Evolutionary conservation across 768 basidiomycete genomes (phyloP).

Genomic region (Nidula microcarpa): DNA sequence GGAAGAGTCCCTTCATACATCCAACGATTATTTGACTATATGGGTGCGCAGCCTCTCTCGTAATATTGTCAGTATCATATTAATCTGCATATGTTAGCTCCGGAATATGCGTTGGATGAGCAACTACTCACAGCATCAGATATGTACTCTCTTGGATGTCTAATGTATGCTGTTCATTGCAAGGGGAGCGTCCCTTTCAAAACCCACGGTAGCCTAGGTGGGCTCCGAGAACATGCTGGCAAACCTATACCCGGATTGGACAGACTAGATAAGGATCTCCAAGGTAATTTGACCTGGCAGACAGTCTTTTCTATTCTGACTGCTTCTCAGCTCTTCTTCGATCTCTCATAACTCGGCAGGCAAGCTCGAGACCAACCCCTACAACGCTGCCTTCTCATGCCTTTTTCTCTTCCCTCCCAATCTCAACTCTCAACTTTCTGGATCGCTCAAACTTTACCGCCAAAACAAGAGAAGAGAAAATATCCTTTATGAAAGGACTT

Average conservation of each 20-base stretch:
- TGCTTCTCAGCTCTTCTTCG: conserved; percentile 64
- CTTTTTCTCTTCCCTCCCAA: conserved; percentile 94
- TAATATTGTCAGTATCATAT: too few species aligned
- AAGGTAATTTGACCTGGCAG: conserved; percentile 40
- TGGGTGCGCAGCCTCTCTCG: conserved; percentile 58
- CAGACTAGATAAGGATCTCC: conserved; percentile 66
- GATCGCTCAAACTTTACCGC: conserved; percentile 94
- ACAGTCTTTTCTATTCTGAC: conserved; percentile 3
- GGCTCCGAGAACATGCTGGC: conserved; percentile 67
- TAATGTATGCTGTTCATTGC: conserved; percentile 89
- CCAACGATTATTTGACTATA: conserved; percentile 93
- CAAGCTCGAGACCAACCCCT: conserved; percentile 71
- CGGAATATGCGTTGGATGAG: conserved; percentile 93
- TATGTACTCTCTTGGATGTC: conserved; percentile 88
- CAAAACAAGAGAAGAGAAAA: conserved; percentile 93
- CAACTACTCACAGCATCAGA: conserved; percentile 83
- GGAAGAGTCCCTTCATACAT: conserved; percentile 73
- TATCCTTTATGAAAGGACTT: conserved; percentile 92
- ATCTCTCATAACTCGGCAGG: conserved; percentile 77
- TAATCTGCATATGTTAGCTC: conserved; percentile 63
- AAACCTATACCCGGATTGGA: conserved; percentile 61
- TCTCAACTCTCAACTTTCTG: conserved; percentile 93
- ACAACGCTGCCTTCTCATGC: conserved; percentile 76
- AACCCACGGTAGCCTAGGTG: conserved; percentile 73
- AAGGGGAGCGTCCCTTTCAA: conserved; percentile 85